Evolutionary conservation across 2,329 filamentous ascomycete genomes (phyloP), one percentile per base, ranked within the genome.

Genomic region (Fusarium compactum): DNA sequence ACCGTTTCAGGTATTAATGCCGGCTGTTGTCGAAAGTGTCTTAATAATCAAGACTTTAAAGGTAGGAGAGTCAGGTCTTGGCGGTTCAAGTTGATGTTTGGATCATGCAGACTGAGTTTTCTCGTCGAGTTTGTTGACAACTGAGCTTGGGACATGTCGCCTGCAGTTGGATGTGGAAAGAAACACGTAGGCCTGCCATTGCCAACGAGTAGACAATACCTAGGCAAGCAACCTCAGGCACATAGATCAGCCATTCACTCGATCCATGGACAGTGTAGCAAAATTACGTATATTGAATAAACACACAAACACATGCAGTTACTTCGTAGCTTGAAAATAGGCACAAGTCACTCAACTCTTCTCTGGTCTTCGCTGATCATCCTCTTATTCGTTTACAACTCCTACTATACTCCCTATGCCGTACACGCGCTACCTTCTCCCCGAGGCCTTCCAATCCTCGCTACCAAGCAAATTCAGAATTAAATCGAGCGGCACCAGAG

Each of bases 391-490:
- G 53, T 60, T 66, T 53, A 50, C 32, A 56, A 59, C 30, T 44
- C 53, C 48, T 55, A 32, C 41, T 32, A 50, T 45, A 61, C 18
- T 29, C 25, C 25, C 25, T 22, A 45, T 38, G 51, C 30, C 24
- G 38, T 55, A 55, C 40, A 62, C 50, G 43, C 29, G 47, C 24
- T 59, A 43, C 24, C 18, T 46, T 30, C 44, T 12, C 38, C 58
- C 60, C 43, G 47, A 41, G 41, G 63, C 65, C 67, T 46, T 62
- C 58, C 52, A 53, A 54, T 62, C 44, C 67, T 71, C 68, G 70
- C 74, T 63, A 68, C 74, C 71, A 67, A 65, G 72, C 71, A 65
- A 60, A 74, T 65, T 58, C 65, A 72, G 58, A 65, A 76, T 76
- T 76, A 76, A 76, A 70, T 68, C 59, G 58, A 67, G 51, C 50